Conservation (phyloP, 306 rosid species). For the Luffa aegyptiaca region DNA sequence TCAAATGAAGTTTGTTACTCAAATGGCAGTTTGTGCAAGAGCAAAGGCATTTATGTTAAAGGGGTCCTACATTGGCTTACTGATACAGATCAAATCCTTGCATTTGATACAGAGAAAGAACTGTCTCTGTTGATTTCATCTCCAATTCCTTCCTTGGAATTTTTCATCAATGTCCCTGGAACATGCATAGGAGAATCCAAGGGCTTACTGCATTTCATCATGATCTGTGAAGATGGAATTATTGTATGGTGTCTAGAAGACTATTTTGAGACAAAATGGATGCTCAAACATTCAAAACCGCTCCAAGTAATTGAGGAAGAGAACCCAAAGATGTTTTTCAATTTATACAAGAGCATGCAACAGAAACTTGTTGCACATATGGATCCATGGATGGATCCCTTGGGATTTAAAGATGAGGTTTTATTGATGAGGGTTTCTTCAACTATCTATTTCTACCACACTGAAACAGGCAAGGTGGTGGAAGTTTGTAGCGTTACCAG, state of each 20-base stretch:
- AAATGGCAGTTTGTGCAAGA: slow-evolving; percentile 19
- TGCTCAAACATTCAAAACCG: slow-evolving; percentile 17
- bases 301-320: slow-evolving; percentile 36
- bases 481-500: slow-evolving; percentile 22
- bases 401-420: slow-evolving; percentile 39
- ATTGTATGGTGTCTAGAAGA: slow-evolving; percentile 52
- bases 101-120: slow-evolving; percentile 41
- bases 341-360: slow-evolving; percentile 22
- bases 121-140: slow-evolving; percentile 29
- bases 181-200: slow-evolving; percentile 51
- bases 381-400: slow-evolving; percentile 41
- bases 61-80: slow-evolving; percentile 51
- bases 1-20: slow-evolving; percentile 30
- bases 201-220: slow-evolving; percentile 34
- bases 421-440: slow-evolving; percentile 32
- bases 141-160: slow-evolving; percentile 30
- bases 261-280: slow-evolving; percentile 42
- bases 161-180: slow-evolving; percentile 16
- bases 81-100: slow-evolving; percentile 28
- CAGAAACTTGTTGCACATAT: neutral
- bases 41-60: slow-evolving; percentile 23
- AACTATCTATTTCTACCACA: slow-evolving; percentile 26
- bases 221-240: slow-evolving; percentile 44
- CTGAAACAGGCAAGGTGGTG: slow-evolving; percentile 16
- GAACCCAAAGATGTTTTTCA: slow-evolving; percentile 21